Conservation (phyloP, 192 early-diverging fungal species). For the Coemansia pectinata region DNA sequence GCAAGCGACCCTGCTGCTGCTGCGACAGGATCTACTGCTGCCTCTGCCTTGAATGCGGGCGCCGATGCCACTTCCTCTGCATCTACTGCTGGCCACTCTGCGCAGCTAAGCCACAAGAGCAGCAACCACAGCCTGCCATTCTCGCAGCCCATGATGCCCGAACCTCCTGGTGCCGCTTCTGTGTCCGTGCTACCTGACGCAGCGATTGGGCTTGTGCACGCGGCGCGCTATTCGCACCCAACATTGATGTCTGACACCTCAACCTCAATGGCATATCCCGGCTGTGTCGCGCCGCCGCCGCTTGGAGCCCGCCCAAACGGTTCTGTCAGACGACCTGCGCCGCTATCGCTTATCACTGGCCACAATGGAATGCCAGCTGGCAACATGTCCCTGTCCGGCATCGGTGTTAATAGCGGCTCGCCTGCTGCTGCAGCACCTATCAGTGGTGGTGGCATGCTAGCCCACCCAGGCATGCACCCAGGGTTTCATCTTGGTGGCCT, state of each 20-base stretch:
- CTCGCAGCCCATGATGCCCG: not conserved
- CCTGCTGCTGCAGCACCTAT: not conserved
- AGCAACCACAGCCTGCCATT: constrained; percentile 1
- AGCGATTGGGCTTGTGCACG: not conserved
- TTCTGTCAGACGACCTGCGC: constrained; percentile 34
- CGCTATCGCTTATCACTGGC: constrained; percentile 24
- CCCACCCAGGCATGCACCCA: not conserved
- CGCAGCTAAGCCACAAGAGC: not conserved
- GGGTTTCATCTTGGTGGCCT: constrained; percentile 7
- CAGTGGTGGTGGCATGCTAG: not conserved
- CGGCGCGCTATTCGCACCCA: not conserved
- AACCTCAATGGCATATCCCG: not conserved
- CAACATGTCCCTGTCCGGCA: not conserved
- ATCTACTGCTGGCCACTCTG: not conserved
- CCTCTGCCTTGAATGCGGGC: not conserved
- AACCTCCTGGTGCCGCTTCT: not conserved
- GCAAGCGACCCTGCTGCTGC: constrained; percentile 17
- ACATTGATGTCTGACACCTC: not conserved
- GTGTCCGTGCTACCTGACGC: not conserved
- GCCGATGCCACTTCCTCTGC: constrained; percentile 1
- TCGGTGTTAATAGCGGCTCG: not conserved
- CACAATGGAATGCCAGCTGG: not conserved
- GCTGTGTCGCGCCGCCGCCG: constrained; percentile 1
- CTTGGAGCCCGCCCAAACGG: not conserved
- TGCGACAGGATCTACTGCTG: constrained; percentile 10